Percentiles rank a stretch among this genome's conserved stretches.
These are phyloP conservation scores for Tuber borchii DNA, from an alignment of 495 filamentous ascomycete genomes.

Conservation along the genomic window DNA sequence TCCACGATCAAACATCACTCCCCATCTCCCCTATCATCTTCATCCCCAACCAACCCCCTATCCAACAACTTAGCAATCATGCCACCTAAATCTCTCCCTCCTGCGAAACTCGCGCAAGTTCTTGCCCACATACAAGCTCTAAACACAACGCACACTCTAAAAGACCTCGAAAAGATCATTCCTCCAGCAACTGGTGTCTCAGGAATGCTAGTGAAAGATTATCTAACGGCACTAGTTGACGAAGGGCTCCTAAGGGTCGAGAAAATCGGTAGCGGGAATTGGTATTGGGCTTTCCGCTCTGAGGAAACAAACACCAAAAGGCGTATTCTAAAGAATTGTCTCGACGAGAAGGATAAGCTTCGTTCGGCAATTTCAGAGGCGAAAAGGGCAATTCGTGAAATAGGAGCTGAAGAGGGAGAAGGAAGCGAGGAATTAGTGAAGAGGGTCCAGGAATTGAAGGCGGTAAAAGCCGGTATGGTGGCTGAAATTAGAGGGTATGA, in stretches of 20 bases:
- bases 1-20: background rate
- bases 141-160: constrained; percentile 61
- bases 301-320: constrained; percentile 56
- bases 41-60: background rate
- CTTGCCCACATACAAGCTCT: constrained; percentile 59
- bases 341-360: constrained; percentile 52
- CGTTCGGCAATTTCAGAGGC: constrained; percentile 43
- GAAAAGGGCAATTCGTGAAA: constrained; percentile 42
- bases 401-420: constrained; percentile 45
- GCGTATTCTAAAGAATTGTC: constrained; percentile 44
- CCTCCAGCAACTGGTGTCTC: constrained; percentile 57
- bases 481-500: constrained; percentile 50
- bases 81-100: constrained; percentile 57
- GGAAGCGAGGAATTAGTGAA: constrained; percentile 43
- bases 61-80: background rate
- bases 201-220: constrained; percentile 40
- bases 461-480: constrained; percentile 50
- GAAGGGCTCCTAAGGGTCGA: constrained; percentile 63
- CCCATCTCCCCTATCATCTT: background rate
- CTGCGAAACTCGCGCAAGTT: constrained; percentile 58
- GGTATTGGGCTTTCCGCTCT: constrained; percentile 70
- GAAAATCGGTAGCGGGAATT: constrained; percentile 75
- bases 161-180: constrained; percentile 66
- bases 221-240: constrained; percentile 29
- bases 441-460: constrained; percentile 47